Percentiles rank a stretch among this genome's conserved stretches.
These are phyloP conservation scores for Colletotrichum tofieldiae DNA, from an alignment of 2,329 filamentous ascomycete genomes.

Conservation along the genomic window DNA sequence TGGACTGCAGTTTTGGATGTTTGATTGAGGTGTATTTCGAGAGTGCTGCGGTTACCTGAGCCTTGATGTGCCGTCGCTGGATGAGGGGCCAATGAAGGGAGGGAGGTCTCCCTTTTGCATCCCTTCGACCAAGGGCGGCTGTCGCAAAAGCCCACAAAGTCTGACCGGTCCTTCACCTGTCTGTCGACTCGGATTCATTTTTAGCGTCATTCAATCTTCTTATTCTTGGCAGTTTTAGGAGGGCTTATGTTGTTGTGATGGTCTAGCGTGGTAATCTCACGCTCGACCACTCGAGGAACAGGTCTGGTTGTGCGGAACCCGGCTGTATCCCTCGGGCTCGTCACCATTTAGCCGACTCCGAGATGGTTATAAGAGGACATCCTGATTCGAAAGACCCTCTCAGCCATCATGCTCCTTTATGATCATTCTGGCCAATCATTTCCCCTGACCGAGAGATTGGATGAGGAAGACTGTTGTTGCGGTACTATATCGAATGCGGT, in stretches of 20 bases:
- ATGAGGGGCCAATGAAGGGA: conserved; percentile 13
- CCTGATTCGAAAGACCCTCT: background rate
- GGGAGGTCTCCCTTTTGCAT: conserved; percentile 11
- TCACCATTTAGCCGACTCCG: background rate
- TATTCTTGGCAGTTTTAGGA: no score
- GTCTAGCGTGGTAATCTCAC: background rate
- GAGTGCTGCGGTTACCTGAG: background rate
- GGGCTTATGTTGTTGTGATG: no score
- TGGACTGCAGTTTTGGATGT: background rate
- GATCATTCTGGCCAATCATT: background rate
- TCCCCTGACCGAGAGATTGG: no score
- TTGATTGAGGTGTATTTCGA: background rate
- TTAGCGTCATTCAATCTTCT: background rate
- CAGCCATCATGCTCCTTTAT: background rate
- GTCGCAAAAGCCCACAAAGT: background rate
- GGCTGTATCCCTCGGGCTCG: no score
- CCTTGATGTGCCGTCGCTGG: background rate
- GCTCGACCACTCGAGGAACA: background rate
- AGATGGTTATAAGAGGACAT: background rate
- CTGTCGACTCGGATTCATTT: background rate
- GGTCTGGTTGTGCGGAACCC: background rate
- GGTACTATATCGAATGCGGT: no score
- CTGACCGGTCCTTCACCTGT: background rate
- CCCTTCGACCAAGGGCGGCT: conserved; percentile 7
- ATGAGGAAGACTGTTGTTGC: background rate